Conservation (phyloP, 2,329 filamentous ascomycete genomes). For the Blumeria graminis region DNA sequence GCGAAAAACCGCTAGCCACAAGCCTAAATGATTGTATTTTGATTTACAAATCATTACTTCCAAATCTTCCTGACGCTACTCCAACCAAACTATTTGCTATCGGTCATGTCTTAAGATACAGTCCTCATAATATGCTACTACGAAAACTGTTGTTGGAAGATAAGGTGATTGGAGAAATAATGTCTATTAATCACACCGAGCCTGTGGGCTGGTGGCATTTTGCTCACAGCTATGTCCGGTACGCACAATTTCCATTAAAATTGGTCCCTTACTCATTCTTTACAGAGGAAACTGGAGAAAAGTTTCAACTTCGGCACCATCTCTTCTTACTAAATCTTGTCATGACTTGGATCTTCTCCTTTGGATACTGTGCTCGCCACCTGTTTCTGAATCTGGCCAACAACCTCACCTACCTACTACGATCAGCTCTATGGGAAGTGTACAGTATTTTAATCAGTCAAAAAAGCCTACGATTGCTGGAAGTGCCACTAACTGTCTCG, state of each 20-base stretch:
- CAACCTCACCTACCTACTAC: conserved; percentile 48
- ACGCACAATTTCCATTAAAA: conserved; percentile 4
- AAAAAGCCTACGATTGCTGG: conserved; percentile 58
- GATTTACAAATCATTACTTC: conserved; percentile 37
- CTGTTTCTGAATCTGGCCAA: conserved; percentile 12
- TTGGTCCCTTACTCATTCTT: conserved; percentile 3
- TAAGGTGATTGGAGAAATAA: conserved; percentile 54
- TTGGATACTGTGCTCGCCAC: conserved; percentile 59
- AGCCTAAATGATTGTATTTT: conserved; percentile 52
- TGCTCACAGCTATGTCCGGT: conserved; percentile 63
- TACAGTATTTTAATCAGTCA: conserved; percentile 53
- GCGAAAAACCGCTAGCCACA: conserved; percentile 82
- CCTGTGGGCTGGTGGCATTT: conserved; percentile 96
- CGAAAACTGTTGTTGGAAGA: conserved; percentile 55
- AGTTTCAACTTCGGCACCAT: conserved; percentile 50
- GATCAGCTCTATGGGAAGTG: conserved; percentile 50
- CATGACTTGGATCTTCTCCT: conserved; percentile 86
- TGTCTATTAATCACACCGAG: conserved; percentile 77
- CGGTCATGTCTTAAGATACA: conserved; percentile 83
- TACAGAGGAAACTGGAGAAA: conserved; percentile 72
- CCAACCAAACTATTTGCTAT: conserved; percentile 49
- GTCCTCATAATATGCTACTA: conserved; percentile 71
- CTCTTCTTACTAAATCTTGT: conserved; percentile 80
- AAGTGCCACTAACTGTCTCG: conserved; percentile 62
- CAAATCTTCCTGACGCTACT: conserved; percentile 14